Evolutionary conservation across 345 rosid species (phyloP).

Genomic region (Litchi chinensis): DNA sequence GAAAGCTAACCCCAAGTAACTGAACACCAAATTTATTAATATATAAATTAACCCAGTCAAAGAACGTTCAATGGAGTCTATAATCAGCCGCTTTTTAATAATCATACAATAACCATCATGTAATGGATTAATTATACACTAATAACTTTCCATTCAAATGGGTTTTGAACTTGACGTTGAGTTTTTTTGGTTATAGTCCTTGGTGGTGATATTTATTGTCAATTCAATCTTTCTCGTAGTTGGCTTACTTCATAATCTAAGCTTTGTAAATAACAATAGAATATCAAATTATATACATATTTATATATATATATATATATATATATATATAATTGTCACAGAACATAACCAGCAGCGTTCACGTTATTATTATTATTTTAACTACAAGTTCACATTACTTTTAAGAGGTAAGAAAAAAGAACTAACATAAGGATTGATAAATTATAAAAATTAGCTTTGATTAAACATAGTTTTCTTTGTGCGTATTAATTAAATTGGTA

Average conservation of each 20-base stretch:
- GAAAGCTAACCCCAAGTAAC: background rate
- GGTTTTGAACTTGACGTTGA: background rate
- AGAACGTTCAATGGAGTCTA: constrained; percentile 1
- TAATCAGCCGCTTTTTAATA: background rate
- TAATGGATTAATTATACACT: constrained; percentile 4
- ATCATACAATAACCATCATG: constrained; percentile 3
- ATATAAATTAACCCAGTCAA: background rate
- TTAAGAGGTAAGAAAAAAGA: background rate
- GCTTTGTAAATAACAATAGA: background rate
- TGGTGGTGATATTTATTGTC: constrained; percentile 25
- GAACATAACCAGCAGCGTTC: background rate
- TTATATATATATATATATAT: background rate
- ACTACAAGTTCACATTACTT: background rate
- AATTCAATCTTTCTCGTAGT: constrained; percentile 28
- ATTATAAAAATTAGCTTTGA: background rate
- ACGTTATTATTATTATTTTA: no score
- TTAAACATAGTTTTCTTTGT: background rate
- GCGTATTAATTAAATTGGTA: no score
- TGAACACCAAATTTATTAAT: background rate
- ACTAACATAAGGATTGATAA: background rate
- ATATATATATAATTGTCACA: background rate
- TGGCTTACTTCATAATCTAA: background rate
- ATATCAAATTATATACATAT: background rate
- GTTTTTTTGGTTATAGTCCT: constrained; percentile 19
- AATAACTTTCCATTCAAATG: constrained; percentile 17